Evolutionary conservation across 768 basidiomycete species (phyloP).

Genomic region (Phylloporus sp.): DNA sequence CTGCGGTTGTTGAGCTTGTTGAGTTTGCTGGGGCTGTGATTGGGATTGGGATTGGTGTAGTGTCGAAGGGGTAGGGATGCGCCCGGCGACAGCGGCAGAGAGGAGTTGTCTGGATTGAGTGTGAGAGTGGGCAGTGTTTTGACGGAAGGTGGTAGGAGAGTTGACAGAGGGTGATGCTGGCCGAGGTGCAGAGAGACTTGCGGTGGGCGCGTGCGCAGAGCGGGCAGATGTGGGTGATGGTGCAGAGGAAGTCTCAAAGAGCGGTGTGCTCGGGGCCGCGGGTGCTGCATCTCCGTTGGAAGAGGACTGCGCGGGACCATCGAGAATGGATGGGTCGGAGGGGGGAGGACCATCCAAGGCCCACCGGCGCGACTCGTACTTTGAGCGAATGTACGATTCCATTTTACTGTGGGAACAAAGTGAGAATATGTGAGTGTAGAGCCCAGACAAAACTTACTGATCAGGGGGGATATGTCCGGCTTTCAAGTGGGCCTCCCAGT

Average conservation of each 20-base stretch:
- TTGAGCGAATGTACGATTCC: conserved; percentile 94
- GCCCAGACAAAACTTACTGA: conserved; percentile 58
- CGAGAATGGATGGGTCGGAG: conserved; percentile 74
- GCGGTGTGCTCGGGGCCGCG: background rate
- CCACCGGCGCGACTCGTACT: conserved; percentile 94
- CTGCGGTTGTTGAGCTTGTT: conserved; percentile 26
- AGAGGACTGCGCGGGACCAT: conserved; percentile 33
- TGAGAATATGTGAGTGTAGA: background rate
- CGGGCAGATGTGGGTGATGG: background rate
- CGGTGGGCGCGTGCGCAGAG: conserved; percentile 9
- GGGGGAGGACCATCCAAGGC: conserved; percentile 88
- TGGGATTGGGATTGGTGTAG: conserved; percentile 10
- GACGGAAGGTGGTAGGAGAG: conserved; percentile 21
- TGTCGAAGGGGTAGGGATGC: conserved; percentile 11
- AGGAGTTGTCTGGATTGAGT: conserved; percentile 29
- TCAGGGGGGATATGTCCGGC: conserved; percentile 89
- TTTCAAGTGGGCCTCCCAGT: conserved; percentile 97
- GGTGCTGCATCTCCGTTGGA: conserved; percentile 2
- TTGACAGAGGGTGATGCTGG: conserved; percentile 28
- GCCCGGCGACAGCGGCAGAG: conserved; percentile 38
- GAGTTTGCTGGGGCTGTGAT: conserved; percentile 13
- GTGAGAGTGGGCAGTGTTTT: conserved; percentile 7
- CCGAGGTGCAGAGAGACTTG: conserved; percentile 23
- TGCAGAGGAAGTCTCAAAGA: conserved; percentile 7
- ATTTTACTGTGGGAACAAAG: conserved; percentile 68